Conservation (phyloP, 2,329 filamentous ascomycete genomes). For the Stachybotrys elegans region DNA sequence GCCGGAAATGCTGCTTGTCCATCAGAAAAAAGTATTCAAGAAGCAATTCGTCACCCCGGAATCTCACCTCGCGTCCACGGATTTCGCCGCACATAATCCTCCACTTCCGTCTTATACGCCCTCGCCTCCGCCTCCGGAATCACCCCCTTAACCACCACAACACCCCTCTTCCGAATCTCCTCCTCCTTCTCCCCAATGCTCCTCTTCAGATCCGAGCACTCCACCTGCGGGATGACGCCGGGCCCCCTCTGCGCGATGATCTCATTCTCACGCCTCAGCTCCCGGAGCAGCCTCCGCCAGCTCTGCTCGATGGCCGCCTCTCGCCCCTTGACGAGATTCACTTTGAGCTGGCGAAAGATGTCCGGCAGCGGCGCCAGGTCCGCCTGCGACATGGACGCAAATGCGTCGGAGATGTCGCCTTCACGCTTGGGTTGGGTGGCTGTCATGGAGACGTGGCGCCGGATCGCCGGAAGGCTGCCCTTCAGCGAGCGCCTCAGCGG, state of each 20-base stretch:
- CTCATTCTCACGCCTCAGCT: constrained; percentile 42
- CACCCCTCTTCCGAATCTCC: constrained; percentile 57
- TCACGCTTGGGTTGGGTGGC: constrained; percentile 39
- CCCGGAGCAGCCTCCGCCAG: constrained; percentile 43
- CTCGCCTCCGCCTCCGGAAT: constrained; percentile 58
- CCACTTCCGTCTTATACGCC: constrained; percentile 58
- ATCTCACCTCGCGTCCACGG: constrained; percentile 47
- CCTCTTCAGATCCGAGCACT: constrained; percentile 38
- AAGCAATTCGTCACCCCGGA: too few relatives aligned
- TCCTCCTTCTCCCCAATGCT: constrained; percentile 29
- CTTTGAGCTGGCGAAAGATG: constrained; percentile 52
- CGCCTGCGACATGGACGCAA: constrained; percentile 51
- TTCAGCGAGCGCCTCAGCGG: too few relatives aligned
- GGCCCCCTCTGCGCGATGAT: constrained; percentile 39
- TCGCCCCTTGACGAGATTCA: constrained; percentile 42
- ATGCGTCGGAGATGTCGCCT: constrained; percentile 59
- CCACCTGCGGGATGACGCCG: constrained; percentile 46
- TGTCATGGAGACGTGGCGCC: constrained; percentile 13
- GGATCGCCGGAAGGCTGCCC: background rate
- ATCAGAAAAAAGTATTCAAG: background rate
- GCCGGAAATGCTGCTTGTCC: constrained; percentile 53
- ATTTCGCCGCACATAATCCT: constrained; percentile 62
- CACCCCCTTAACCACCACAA: constrained; percentile 60
- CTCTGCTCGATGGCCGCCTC: constrained; percentile 41
- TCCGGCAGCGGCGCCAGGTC: constrained; percentile 42